A percentile compares a stretch with the other conserved stretches of the same genome.
Evolutionary conservation across 805 yeast species (phyloP).

Genomic region (Wickerhamiella shivajii): DNA sequence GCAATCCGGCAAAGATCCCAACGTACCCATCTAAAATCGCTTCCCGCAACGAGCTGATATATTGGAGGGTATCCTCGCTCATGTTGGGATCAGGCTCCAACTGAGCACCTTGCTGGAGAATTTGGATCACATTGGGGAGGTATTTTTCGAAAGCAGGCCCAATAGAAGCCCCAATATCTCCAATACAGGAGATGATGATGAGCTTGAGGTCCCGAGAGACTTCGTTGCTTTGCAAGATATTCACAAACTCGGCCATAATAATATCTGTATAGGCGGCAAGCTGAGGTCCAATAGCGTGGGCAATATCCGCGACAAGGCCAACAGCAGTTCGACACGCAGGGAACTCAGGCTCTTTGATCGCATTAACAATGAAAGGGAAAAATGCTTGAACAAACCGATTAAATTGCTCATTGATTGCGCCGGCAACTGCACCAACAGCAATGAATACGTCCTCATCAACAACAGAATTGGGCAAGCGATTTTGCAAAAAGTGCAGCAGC

Average conservation of each 20-base stretch:
- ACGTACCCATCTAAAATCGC: constrained; percentile 92
- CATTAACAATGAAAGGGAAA: constrained; percentile 66
- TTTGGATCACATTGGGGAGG: constrained; percentile 61
- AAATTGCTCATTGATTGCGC: constrained; percentile 59
- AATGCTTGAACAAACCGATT: constrained; percentile 66
- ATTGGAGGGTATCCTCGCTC: constrained; percentile 63
- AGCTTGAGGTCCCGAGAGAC: constrained; percentile 77
- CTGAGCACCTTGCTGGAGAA: constrained; percentile 32
- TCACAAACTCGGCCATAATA: constrained; percentile 72
- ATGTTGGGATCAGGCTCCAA: constrained; percentile 30
- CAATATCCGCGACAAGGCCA: constrained; percentile 87
- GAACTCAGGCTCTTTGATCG: constrained; percentile 68
- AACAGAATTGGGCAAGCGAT: constrained; percentile 47
- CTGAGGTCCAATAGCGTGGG: constrained; percentile 68
- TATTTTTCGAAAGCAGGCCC: constrained; percentile 67
- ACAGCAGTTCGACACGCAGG: constrained; percentile 81
- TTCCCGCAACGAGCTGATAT: constrained; percentile 56
- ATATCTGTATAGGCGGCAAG: constrained; percentile 64
- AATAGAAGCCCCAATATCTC: constrained; percentile 84
- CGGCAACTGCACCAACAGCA: constrained; percentile 80
- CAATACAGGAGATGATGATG: constrained; percentile 78
- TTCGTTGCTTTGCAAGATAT: constrained; percentile 47
- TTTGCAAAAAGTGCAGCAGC: constrained; percentile 59
- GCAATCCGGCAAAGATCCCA: constrained; percentile 86
- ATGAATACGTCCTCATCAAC: constrained; percentile 91